Conservation (phyloP, 2,329 filamentous ascomycete species). For the Fusarium pseudoanthophilum region DNA sequence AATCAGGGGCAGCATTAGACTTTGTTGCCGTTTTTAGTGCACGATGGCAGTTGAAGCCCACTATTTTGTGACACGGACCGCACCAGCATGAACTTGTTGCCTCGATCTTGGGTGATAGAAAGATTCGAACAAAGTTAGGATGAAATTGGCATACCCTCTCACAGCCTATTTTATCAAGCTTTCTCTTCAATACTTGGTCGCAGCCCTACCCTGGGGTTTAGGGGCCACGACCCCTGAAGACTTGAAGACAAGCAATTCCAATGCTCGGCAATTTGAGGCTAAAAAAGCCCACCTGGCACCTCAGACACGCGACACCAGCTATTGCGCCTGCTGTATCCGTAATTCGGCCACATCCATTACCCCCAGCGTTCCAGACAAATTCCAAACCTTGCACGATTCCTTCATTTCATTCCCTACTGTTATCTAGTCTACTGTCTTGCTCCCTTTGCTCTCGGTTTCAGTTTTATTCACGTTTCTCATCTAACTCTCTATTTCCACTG, state of each 20-base stretch:
- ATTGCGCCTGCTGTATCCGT: background rate
- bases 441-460: constrained; percentile 1
- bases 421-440: constrained; percentile 2
- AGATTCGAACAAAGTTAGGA: background rate
- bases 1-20: constrained; percentile 31
- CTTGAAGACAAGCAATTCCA: constrained; percentile 40
- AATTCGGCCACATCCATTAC: constrained; percentile 20
- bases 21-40: constrained; percentile 41
- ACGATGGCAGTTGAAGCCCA: constrained; percentile 32
- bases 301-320: constrained; percentile 38
- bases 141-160: background rate
- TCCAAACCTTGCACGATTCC: constrained; percentile 24
- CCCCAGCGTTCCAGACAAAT: constrained; percentile 30
- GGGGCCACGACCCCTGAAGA: constrained; percentile 34
- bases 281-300: constrained; percentile 20
- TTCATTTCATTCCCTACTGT: constrained; percentile 11
- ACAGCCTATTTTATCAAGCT: background rate
- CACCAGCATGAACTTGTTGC: constrained; percentile 14
- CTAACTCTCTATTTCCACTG: background rate
- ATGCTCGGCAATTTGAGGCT: constrained; percentile 37
- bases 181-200: background rate
- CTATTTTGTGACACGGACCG: constrained; percentile 35
- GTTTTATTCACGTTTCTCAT: background rate
- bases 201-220: constrained; percentile 18
- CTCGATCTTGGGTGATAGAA: background rate